Evolutionary conservation across 495 filamentous ascomycete species (phyloP).

Genomic region (Aspergillus bridgeri): DNA sequence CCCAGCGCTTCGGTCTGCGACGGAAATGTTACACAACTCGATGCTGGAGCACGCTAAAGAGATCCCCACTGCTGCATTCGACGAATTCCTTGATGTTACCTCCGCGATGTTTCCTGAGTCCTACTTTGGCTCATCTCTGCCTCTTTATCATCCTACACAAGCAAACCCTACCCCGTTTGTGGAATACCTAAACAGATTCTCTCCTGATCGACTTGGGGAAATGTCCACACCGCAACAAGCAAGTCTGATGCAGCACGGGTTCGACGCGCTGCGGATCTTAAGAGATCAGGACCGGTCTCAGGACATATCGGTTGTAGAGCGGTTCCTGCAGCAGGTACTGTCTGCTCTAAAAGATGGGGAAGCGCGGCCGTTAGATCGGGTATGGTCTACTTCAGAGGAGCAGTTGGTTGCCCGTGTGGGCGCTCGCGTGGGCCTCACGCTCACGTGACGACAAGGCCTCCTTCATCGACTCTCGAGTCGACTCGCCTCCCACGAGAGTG

Average conservation of each 20-base stretch:
- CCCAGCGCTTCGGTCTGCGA: conserved; percentile 23
- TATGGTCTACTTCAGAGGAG: conserved; percentile 19
- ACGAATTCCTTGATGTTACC: conserved; percentile 28
- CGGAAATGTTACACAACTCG: conserved; percentile 24
- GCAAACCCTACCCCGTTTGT: conserved; percentile 34
- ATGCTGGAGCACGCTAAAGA: conserved; percentile 13
- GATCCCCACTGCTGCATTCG: conserved; percentile 25
- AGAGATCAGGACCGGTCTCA: conserved; percentile 28
- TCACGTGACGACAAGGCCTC: conserved; percentile 24
- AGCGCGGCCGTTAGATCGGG: background rate
- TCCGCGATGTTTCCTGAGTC: too few relatives aligned
- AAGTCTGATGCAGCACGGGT: conserved; percentile 26
- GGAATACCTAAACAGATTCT: conserved; percentile 19
- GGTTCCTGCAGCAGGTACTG: conserved; percentile 29
- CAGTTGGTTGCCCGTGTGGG: conserved; percentile 28
- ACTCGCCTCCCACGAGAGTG: background rate
- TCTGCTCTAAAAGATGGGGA: conserved; percentile 15
- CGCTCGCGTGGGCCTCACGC: conserved; percentile 27
- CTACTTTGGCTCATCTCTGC: too few relatives aligned
- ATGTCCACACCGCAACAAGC: conserved; percentile 23
- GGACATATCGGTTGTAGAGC: conserved; percentile 30
- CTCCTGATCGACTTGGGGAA: conserved; percentile 13
- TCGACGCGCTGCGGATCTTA: conserved; percentile 36
- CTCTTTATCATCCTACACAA: conserved; percentile 34
- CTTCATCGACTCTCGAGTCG: background rate